These are phyloP conservation scores for Leccinum disarticulatum DNA, from an alignment of 768 basidiomycete genomes.

Conservation along the genomic window DNA sequence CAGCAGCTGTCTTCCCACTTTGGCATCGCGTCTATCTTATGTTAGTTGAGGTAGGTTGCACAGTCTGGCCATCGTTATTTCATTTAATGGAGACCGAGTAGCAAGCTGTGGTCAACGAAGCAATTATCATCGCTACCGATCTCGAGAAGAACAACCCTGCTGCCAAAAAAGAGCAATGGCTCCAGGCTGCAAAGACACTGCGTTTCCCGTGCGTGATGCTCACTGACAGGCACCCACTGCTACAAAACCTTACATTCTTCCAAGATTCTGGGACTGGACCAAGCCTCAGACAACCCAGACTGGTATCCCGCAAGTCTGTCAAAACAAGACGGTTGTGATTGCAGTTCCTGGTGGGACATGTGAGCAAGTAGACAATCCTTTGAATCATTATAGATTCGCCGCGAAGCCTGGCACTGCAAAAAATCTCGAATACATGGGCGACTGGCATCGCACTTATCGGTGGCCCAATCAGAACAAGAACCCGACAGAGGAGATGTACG, in stretches of 20 bases:
- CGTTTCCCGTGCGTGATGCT: conserved; percentile 17
- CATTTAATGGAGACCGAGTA: background rate
- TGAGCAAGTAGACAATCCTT: conserved; percentile 5
- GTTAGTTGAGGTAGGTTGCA: conserved; percentile 12
- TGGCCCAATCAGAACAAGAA: background rate
- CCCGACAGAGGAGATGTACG: conserved; percentile 13
- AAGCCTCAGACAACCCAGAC: background rate
- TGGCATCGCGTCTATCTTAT: conserved; percentile 19
- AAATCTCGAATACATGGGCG: conserved; percentile 1
- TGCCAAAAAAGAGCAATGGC: conserved; percentile 10
- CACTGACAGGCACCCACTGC: too few relatives aligned
- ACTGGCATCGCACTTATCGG: conserved; percentile 7
- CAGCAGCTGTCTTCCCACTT: conserved; percentile 22
- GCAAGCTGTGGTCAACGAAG: conserved; percentile 20
- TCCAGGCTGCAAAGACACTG: conserved; percentile 11
- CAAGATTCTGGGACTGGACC: conserved; percentile 23
- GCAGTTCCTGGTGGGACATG: background rate
- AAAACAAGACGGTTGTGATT: background rate
- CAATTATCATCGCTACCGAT: conserved; percentile 11
- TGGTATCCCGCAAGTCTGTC: conserved; percentile 8
- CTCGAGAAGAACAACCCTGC: background rate
- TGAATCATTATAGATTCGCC: conserved; percentile 14
- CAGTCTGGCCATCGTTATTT: too few relatives aligned
- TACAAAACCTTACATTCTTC: background rate
- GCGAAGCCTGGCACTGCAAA: background rate